Percentiles rank a stretch among this genome's conserved stretches.
Conservation (phyloP, 805 yeast species). For the Cyberlindnera japonica region DNA sequence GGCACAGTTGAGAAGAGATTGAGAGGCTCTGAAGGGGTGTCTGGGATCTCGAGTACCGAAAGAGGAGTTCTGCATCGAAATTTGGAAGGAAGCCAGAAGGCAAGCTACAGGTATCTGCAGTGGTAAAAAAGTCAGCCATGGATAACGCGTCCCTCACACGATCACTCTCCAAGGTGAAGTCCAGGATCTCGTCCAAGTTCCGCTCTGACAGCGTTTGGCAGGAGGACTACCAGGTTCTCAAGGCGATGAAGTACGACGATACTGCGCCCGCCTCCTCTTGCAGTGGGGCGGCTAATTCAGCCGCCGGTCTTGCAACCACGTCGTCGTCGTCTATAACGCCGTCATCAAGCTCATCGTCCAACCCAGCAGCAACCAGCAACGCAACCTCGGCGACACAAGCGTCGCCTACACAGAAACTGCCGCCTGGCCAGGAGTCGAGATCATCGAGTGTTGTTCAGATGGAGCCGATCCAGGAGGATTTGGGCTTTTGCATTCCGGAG, state of each 20-base stretch:
- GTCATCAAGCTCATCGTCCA: constrained; percentile 1
- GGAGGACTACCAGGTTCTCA: constrained; percentile 16
- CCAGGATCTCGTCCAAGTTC: constrained; percentile 22
- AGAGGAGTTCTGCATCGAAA: no score
- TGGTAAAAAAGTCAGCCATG: constrained; percentile 7
- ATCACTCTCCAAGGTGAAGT: constrained; percentile 24
- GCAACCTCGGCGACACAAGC: background rate
- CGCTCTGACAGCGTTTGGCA: constrained; percentile 4
- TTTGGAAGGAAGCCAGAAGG: no score
- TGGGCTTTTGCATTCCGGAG: background rate
- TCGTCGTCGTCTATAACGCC: no score
- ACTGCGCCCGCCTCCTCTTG: background rate
- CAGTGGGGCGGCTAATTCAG: background rate
- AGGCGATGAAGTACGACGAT: constrained; percentile 25
- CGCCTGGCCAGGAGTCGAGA: constrained; percentile 6
- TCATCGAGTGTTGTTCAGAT: constrained; percentile 5
- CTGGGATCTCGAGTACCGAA: no score
- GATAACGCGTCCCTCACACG: constrained; percentile 20
- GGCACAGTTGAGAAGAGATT: no score
- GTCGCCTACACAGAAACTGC: constrained; percentile 3
- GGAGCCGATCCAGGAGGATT: constrained; percentile 8
- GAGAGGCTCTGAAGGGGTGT: no score
- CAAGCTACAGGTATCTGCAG: no score
- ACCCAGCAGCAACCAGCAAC: no score
- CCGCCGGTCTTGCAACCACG: no score